phyloP scores from a whole-genome alignment of 441 rosid species.

The Melastoma candidum region DNA sequence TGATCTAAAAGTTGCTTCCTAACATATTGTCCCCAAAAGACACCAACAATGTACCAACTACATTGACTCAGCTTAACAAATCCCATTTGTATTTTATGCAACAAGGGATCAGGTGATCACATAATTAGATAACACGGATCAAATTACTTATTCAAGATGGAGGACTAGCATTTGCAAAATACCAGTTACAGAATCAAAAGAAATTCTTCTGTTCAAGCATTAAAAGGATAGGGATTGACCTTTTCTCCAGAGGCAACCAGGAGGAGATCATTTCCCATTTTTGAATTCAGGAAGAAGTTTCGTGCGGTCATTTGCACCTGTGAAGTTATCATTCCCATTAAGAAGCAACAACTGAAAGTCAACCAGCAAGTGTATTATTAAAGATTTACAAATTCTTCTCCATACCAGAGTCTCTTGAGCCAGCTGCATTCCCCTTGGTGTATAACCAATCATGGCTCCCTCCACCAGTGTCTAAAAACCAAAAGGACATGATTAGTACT shows the following conservation, averaged over 20 bases:
- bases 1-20: background rate
- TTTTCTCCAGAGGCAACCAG: conserved; percentile 70
- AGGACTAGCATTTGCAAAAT: no score
- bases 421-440: conserved; percentile 80
- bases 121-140: no score
- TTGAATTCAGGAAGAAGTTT: conserved; percentile 45
- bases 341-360: conserved; percentile 3
- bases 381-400: background rate
- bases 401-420: conserved; percentile 81
- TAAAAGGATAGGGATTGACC: conserved; percentile 29
- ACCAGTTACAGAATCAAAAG: no score
- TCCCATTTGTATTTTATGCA: no score
- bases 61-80: no score
- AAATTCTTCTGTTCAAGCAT: no score
- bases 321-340: conserved; percentile 12
- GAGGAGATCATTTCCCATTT: conserved; percentile 67
- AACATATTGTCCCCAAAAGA: background rate
- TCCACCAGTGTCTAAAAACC: conserved; percentile 57
- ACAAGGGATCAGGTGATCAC: no score
- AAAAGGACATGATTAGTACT: conserved; percentile 1
- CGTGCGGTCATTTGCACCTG: conserved; percentile 55
- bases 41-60: no score
- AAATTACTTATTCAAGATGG: no score
- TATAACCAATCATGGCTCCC: conserved; percentile 61
- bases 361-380: background rate